Evolutionary conservation across 2,329 filamentous ascomycete genomes (phyloP), one percentile per base, ranked within the genome.

Genomic region (Immersiporthe knoxdaviesiana): DNA sequence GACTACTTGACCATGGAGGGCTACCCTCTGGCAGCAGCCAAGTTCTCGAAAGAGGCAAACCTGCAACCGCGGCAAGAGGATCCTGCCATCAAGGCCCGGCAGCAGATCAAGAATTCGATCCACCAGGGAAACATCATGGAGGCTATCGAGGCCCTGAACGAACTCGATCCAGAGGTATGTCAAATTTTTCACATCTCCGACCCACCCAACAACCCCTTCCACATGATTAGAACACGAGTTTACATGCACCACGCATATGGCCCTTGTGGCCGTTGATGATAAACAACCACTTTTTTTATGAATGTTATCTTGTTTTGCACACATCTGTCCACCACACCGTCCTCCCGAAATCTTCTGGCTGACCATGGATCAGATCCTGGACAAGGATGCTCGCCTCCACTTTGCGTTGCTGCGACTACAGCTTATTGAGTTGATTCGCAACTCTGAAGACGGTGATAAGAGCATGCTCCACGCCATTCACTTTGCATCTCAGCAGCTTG

Each of bases 181-280:
- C 70, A 8, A 63, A 14, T 32, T 2, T 58, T 61, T 59, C 3
- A 68, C 62, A 56, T 66, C 14, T 21, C 44, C 59, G 14, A 27
- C 66, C 64, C 61, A 72, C 27, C 64, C 61, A 72, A 16, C 64
- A 47, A n/a, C 60, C 39, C 71, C 74, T 70, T 83, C 88, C 86
- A 87, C 82, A 94, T 96, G 96, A 99, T 99, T 97, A 97, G 85
- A 92, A 85, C 77, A 79, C 77, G 84, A 87, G 86, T 91, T 94
- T 90, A 97, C 95, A 99, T 99, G 96, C 96, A 99, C 96, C 96
- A 99, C 96, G 94, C 96, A 93, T 96, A 98, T 88, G 85, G 85
- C 87, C 89, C 89, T 90, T 88, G 85, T 85, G 88, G 89, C 90
- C 88, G 82, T 88, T 96, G 96, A 97, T 97, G 95, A 98, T 87